Base-by-base conservation (phyloP, 2,329 filamentous ascomycete genomes). In the Apiospora aurea region DNA sequence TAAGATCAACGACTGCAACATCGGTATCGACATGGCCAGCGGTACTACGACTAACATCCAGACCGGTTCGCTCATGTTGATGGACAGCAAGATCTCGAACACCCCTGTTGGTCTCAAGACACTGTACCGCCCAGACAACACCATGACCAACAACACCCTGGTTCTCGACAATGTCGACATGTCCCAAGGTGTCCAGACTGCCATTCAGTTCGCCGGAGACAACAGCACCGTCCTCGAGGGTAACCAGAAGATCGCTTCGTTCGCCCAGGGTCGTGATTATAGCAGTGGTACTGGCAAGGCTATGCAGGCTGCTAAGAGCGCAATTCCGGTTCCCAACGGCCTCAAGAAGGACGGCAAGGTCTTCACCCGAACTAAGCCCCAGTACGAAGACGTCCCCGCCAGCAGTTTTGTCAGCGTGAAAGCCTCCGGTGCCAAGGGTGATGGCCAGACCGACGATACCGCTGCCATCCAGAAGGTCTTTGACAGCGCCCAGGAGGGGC, bases 91-190 rank as follows among this genome's bases (percentile, higher is more conserved):
- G 76, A 90, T 98, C 78, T 88, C 86, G 75, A 92, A 93, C 83
- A 96, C 94, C 1, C 88, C 88, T 1, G 88, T 94, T 71, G 96
- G 93, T 75, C 87, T 98, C 78, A 89, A 89, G 76, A 96, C 94
- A 38, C 89, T 92, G 1, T 97, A 94, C 83, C 87, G 88, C 76
- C 83, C 87, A 7, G 81, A 83, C 71, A 87, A 91, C 72, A 87
- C 90, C 29, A 83, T 87, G 71, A 93, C 93, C 76, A 96, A 95
- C 78, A 94, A 94, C 73, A 94, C 93, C 18, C 88, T 98, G 66
- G 88, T 97, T 75, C 82, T 98, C 14, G 94, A 97, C 83, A 98
- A 98, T 76, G 94, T 97, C 46, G 94, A 98, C 83, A 94, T 98
- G 83, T 84, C 82, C 75, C 85, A 86, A 67, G 91, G 90, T 71